These are phyloP conservation scores for Pyrenochaeta sp. DNA, from an alignment of 2,329 filamentous ascomycete genomes.

Conservation along the genomic window DNA sequence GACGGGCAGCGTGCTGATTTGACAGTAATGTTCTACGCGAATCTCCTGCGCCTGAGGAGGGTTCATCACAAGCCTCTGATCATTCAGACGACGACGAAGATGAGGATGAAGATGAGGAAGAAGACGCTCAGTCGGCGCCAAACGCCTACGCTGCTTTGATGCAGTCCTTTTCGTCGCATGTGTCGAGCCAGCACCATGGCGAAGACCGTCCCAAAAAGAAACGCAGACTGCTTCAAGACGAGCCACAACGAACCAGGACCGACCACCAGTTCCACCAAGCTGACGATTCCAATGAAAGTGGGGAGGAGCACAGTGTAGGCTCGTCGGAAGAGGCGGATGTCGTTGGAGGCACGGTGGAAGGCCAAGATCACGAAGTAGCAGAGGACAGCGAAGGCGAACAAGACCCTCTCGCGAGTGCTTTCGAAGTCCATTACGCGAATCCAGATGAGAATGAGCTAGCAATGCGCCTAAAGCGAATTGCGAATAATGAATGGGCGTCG, in stretches of 20 bases:
- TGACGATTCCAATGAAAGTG: not conserved
- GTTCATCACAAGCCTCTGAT: constrained; percentile 31
- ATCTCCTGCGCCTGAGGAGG: constrained; percentile 26
- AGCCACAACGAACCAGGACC: not conserved
- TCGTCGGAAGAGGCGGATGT: too few species aligned
- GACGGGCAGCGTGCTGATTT: constrained; percentile 20
- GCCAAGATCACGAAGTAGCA: constrained; percentile 1
- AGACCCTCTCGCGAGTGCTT: constrained; percentile 69
- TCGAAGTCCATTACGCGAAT: constrained; percentile 79
- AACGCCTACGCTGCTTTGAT: constrained; percentile 66
- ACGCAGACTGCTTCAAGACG: constrained; percentile 58
- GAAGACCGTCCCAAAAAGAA: constrained; percentile 61
- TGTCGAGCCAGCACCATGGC: constrained; percentile 46
- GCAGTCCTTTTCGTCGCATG: constrained; percentile 55
- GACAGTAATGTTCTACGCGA: constrained; percentile 11
- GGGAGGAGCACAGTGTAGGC: too few species aligned
- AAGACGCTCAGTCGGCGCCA: constrained; percentile 34
- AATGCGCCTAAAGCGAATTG: constrained; percentile 58
- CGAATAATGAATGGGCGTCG: constrained; percentile 59
- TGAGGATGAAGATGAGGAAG: constrained; percentile 24
- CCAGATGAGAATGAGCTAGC: constrained; percentile 70
- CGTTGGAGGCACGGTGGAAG: too few species aligned
- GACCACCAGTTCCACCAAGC: not conserved
- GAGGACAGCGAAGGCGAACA: constrained; percentile 20
- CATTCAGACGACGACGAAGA: constrained; percentile 37